A percentile compares a stretch with the other conserved stretches of the same genome.
phyloP scores from a whole-genome alignment of 228 moss, liverwort and hornwort genomes.

The Sphagnum magellanicum region DNA sequence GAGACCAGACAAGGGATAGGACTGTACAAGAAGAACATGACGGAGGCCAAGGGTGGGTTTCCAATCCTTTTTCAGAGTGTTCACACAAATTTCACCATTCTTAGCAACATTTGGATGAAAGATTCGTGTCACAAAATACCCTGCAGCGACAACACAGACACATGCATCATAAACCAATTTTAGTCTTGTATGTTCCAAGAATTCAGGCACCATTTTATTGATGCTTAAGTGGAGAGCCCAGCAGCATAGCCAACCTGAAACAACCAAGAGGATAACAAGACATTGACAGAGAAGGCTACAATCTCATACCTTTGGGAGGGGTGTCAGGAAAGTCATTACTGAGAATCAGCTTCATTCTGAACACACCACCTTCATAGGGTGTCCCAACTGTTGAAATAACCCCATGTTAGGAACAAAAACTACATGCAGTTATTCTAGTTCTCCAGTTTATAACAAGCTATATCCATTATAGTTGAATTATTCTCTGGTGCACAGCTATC shows the following conservation, averaged over 20 bases:
- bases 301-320: slow-evolving; percentile 77
- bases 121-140: slow-evolving; percentile 93
- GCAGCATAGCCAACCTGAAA: too few species aligned
- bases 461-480: too few species aligned
- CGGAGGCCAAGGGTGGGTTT: slow-evolving; percentile 98
- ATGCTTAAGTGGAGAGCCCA: too few species aligned
- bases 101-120: slow-evolving; percentile 96
- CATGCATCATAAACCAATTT: background rate
- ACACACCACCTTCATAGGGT: slow-evolving; percentile 97
- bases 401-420: background rate
- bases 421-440: background rate
- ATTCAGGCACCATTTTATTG: too few species aligned
- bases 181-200: too few species aligned
- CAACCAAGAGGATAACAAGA: too few species aligned
- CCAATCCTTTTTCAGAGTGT: slow-evolving; percentile 97
- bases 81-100: slow-evolving; percentile 96
- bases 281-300: too few species aligned
- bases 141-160: slow-evolving; percentile 23
- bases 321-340: slow-evolving; percentile 94
- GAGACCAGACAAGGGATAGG: background rate
- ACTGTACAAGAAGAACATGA: slow-evolving; percentile 84
- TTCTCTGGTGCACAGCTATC: too few species aligned
- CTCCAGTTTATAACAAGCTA: background rate
- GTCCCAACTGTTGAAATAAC: slow-evolving; percentile 70
- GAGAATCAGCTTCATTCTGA: slow-evolving; percentile 95